phyloP scores from a whole-genome alignment of 139 green algal species.

The Volvox reticuliferus region DNA sequence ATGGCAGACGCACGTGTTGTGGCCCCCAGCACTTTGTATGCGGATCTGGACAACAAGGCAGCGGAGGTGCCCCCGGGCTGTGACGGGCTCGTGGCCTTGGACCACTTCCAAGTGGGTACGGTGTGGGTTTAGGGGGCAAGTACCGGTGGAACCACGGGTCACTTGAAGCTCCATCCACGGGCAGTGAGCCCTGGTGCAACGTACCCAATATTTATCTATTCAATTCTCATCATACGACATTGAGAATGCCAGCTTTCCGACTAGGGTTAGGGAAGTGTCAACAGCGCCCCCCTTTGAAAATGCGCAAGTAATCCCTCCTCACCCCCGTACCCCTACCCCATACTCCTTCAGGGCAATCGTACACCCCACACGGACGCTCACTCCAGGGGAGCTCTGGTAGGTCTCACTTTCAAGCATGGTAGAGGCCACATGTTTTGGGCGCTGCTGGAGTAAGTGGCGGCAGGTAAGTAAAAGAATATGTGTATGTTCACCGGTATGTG shows the following conservation, averaged over 20 bases:
- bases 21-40: conserved; percentile 63
- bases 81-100: conserved; percentile 80
- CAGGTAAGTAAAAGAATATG: no score
- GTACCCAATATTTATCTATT: no score
- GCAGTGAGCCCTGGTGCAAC: no score
- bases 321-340: no score
- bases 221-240: no score
- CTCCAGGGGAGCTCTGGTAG: conserved; percentile 76
- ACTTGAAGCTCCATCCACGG: no score
- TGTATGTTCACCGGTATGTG: background rate
- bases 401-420: conserved; percentile 81
- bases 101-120: conserved; percentile 89
- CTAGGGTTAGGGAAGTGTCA: no score
- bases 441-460: conserved; percentile 77
- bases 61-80: conserved; percentile 71
- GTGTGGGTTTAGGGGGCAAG: no score
- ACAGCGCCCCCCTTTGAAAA: no score
- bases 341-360: conserved; percentile 76
- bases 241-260: no score
- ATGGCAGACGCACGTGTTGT: conserved; percentile 41
- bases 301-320: no score
- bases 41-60: conserved; percentile 73
- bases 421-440: conserved; percentile 81
- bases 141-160: no score
- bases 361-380: conserved; percentile 86